phyloP scores from a whole-genome alignment of 2,329 filamentous ascomycete genomes.

The Phialemoniopsis sp. region DNA sequence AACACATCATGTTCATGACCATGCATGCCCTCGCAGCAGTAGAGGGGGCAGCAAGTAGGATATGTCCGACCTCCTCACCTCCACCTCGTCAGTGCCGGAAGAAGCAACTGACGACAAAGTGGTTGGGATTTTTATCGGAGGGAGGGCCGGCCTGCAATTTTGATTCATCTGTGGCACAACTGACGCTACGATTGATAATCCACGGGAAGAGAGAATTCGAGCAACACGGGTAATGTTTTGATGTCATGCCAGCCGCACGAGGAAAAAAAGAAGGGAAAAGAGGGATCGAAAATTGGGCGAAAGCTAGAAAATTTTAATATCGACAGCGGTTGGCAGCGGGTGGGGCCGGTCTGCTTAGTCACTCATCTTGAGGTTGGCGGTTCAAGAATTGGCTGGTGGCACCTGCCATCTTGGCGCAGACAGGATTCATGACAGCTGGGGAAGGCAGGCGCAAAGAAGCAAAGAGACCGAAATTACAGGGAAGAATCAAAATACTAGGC shows the following conservation, averaged over 20 bases:
- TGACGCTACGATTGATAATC: conserved; percentile 61
- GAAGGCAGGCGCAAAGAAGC: too few relatives aligned
- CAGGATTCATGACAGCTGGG: too few relatives aligned
- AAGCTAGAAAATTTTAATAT: conserved; percentile 12
- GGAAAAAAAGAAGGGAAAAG: conserved; percentile 53
- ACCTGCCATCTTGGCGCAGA: too few relatives aligned
- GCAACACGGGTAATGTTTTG: conserved; percentile 73
- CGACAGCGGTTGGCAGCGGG: not conserved
- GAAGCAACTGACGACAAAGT: conserved; percentile 10
- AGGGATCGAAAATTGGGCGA: conserved; percentile 16
- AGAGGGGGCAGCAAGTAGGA: too few relatives aligned
- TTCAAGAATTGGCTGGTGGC: too few relatives aligned
- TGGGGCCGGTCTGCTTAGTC: conserved; percentile 8
- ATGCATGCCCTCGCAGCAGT: not conserved
- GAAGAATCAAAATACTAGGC: too few relatives aligned
- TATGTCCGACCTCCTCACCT: conserved; percentile 39
- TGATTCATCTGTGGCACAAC: conserved; percentile 71
- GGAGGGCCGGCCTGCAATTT: conserved; percentile 70
- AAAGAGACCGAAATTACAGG: too few relatives aligned
- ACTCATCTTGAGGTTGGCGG: not conserved
- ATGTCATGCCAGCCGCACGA: conserved; percentile 77
- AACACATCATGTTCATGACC: too few relatives aligned
- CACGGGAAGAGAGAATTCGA: conserved; percentile 56
- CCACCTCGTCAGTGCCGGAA: conserved; percentile 29
- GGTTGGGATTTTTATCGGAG: conserved; percentile 31